Evolutionary conservation across 768 basidiomycete species (phyloP).

Genomic region (Floccularia luteovirens): DNA sequence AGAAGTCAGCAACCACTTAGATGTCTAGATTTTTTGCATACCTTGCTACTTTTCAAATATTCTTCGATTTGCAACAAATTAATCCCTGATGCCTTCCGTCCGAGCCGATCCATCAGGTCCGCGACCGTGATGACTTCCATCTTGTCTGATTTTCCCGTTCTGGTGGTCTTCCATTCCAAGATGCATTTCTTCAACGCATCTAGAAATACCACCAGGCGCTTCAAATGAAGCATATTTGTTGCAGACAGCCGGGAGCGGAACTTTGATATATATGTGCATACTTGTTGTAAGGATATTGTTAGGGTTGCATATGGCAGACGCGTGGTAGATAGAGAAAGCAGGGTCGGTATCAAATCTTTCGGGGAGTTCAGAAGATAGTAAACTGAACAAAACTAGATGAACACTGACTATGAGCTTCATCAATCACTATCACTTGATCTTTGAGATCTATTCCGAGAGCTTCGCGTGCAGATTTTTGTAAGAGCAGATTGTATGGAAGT

Average conservation of each 20-base stretch:
- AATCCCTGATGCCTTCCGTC: slow-evolving; percentile 61
- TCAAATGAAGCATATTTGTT: slow-evolving; percentile 69
- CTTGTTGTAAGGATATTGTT: slow-evolving; percentile 59
- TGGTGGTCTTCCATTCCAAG: slow-evolving; percentile 41
- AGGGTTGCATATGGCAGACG: slow-evolving; percentile 53
- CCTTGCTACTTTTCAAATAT: slow-evolving; percentile 83
- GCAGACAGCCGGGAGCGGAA: slow-evolving; percentile 76
- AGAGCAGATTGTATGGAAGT: slow-evolving; percentile 87
- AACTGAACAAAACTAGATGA: neutral
- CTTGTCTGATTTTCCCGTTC: slow-evolving; percentile 14
- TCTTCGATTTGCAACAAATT: slow-evolving; percentile 78
- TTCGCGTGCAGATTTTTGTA: slow-evolving; percentile 79
- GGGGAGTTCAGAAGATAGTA: neutral
- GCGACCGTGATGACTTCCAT: slow-evolving; percentile 64
- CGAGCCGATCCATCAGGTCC: slow-evolving; percentile 57
- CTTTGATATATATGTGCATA: slow-evolving; percentile 65
- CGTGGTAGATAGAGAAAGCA: slow-evolving; percentile 80
- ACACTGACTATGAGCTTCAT: slow-evolving; percentile 91
- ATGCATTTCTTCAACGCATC: slow-evolving; percentile 57
- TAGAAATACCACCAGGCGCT: slow-evolving; percentile 69
- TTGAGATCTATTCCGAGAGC: slow-evolving; percentile 81
- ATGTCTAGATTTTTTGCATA: slow-evolving; percentile 20
- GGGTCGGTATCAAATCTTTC: slow-evolving; percentile 80
- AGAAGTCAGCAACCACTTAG: slow-evolving; percentile 9
- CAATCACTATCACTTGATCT: slow-evolving; percentile 83